These are phyloP conservation scores for Hyaloscypha finlandica DNA, from an alignment of 495 filamentous ascomycete species.

Conservation along the genomic window DNA sequence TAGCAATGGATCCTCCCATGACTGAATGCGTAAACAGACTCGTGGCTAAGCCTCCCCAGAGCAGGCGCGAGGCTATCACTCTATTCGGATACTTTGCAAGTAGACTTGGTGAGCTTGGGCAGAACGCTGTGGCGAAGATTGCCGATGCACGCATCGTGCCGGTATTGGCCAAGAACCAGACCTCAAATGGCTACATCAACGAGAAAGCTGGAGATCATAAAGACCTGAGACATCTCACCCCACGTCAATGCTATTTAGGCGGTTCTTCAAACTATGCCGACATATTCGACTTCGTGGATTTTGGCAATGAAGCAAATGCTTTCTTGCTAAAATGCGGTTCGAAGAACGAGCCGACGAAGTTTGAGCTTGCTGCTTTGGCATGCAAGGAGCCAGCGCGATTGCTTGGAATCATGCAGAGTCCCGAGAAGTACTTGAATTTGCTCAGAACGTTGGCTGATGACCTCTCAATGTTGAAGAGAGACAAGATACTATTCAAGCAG, in stretches of 20 bases:
- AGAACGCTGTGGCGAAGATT: conserved; percentile 59
- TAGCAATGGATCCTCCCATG: conserved; percentile 76
- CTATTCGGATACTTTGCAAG: conserved; percentile 82
- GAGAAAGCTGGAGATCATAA: conserved; percentile 29
- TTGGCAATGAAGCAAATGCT: conserved; percentile 80
- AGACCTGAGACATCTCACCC: conserved; percentile 55
- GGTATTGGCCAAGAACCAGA: conserved; percentile 45
- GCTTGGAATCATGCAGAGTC: conserved; percentile 72
- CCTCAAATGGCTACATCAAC: conserved; percentile 28
- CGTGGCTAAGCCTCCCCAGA: conserved; percentile 67
- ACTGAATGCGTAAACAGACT: conserved; percentile 70
- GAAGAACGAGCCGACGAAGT: conserved; percentile 83
- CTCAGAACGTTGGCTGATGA: conserved; percentile 76
- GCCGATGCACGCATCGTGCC: conserved; percentile 71
- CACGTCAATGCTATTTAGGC: conserved; percentile 75
- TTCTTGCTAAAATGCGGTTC: conserved; percentile 87
- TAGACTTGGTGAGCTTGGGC: conserved; percentile 66
- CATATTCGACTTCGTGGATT: conserved; percentile 96
- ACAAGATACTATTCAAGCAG: conserved; percentile 72
- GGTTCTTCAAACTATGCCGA: conserved; percentile 73
- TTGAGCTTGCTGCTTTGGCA: conserved; percentile 78
- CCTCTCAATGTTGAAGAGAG: conserved; percentile 65
- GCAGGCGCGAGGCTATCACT: conserved; percentile 60
- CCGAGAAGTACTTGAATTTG: conserved; percentile 82
- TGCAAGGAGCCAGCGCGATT: conserved; percentile 78